Conservation (phyloP, 495 filamentous ascomycete species). For the Barbatosphaeria neglecta region DNA sequence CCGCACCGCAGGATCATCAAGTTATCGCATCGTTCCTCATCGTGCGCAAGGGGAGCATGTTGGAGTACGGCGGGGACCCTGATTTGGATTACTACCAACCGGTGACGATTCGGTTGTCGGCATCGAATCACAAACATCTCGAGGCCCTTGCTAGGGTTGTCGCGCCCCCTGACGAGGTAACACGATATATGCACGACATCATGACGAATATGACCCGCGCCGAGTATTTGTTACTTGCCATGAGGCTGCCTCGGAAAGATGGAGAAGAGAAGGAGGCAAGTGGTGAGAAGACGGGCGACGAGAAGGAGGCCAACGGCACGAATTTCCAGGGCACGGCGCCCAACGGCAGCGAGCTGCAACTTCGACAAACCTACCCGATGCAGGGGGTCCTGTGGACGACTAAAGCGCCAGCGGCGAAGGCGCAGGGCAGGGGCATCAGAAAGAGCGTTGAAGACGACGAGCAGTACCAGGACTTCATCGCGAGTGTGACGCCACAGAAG, state of each 20-base stretch:
- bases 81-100: constrained; percentile 78
- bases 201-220: constrained; percentile 64
- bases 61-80: constrained; percentile 40
- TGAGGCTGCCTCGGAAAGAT: constrained; percentile 46
- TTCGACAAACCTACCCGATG: constrained; percentile 7
- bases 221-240: constrained; percentile 55
- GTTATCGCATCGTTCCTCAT: constrained; percentile 56
- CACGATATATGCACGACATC: constrained; percentile 72
- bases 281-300: constrained; percentile 9
- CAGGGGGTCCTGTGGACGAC: constrained; percentile 30
- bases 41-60: constrained; percentile 45
- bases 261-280: constrained; percentile 21
- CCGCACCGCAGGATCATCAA: constrained; percentile 23
- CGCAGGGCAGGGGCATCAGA: constrained; percentile 15
- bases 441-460: constrained; percentile 29
- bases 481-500: constrained; percentile 21
- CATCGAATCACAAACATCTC: constrained; percentile 49
- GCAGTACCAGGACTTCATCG: constrained; percentile 36
- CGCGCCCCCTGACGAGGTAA: constrained; percentile 64
- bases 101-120: constrained; percentile 66
- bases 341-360: constrained; percentile 8
- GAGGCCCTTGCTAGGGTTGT: constrained; percentile 70
- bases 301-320: constrained; percentile 5
- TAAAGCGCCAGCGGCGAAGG: constrained; percentile 18
- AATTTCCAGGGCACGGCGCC: constrained; percentile 13